A percentile compares a stretch with the other conserved stretches of the same genome.
These are phyloP conservation scores for Gracilaria caudata DNA, from an alignment of 23 red algal genomes.

Conservation along the genomic window DNA sequence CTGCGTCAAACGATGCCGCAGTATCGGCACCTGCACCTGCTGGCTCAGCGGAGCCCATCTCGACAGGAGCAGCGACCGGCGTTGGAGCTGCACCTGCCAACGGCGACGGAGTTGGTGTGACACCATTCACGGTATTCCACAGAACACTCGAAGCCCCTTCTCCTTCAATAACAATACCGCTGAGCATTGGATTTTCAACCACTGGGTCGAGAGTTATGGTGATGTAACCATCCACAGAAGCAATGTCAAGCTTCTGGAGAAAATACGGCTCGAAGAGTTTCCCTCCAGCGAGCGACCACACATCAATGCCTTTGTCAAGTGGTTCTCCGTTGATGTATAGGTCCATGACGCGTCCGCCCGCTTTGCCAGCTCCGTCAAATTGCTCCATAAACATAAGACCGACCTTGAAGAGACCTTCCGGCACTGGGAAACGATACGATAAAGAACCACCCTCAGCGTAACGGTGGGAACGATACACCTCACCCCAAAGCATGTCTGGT, in stretches of 20 bases:
- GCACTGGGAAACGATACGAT: conserved; percentile 48
- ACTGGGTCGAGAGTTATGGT: conserved; percentile 45
- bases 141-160: conserved; percentile 30
- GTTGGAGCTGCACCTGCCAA: neutral
- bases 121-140: conserved; percentile 41
- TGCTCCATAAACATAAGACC: conserved; percentile 63
- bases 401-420: conserved; percentile 28
- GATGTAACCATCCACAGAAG: conserved; percentile 44
- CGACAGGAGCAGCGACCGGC: neutral
- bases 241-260: conserved; percentile 50
- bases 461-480: conserved; percentile 52
- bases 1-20: neutral
- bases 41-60: too few relatives aligned
- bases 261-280: conserved; percentile 58
- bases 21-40: neutral
- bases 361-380: conserved; percentile 38
- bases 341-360: conserved; percentile 49
- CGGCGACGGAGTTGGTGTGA: neutral
- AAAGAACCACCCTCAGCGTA: conserved; percentile 45
- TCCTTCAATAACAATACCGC: conserved; percentile 51
- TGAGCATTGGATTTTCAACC: conserved; percentile 59
- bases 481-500: conserved; percentile 25
- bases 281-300: conserved; percentile 44
- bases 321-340: conserved; percentile 43
- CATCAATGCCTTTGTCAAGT: conserved; percentile 44